phyloP scores from a whole-genome alignment of 1,284 basidiomycete genomes.

The Papiliotrema flavescens region DNA sequence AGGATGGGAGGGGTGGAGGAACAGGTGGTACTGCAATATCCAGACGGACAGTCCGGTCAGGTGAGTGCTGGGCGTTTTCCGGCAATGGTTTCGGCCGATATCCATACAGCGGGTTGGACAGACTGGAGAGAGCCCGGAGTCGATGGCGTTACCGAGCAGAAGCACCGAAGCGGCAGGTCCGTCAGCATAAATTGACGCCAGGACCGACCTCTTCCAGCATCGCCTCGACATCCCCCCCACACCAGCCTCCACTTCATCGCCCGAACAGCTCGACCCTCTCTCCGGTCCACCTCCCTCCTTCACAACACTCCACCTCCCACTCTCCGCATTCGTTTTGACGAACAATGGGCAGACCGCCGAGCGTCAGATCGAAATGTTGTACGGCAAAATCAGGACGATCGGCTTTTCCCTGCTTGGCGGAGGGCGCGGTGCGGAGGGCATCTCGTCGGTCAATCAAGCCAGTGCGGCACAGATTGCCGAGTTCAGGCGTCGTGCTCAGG shows the following conservation, averaged over 20 bases:
- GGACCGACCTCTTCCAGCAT: conserved; percentile 54
- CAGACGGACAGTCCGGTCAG: conserved; percentile 53
- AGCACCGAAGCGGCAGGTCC: no score
- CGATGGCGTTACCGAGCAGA: not conserved
- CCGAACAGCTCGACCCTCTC: conserved; percentile 22
- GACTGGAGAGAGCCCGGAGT: no score
- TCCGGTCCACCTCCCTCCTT: conserved; percentile 35
- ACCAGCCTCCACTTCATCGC: conserved; percentile 21
- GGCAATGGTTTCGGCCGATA: not conserved
- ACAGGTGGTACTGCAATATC: conserved; percentile 52
- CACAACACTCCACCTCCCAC: conserved; percentile 51
- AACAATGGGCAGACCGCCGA: conserved; percentile 51
- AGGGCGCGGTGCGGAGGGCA: conserved; percentile 28
- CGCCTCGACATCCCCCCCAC: conserved; percentile 48
- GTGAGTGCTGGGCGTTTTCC: conserved; percentile 14
- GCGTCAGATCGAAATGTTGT: conserved; percentile 51
- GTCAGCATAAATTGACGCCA: no score
- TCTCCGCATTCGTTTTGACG: conserved; percentile 52
- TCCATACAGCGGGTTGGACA: not conserved
- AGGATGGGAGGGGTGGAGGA: conserved; percentile 46
- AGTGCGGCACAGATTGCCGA: conserved; percentile 1
- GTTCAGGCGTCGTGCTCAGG: conserved; percentile 4
- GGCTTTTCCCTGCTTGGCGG: conserved; percentile 51
- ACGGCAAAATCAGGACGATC: conserved; percentile 49
- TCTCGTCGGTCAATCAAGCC: not conserved